These are phyloP conservation scores for Pleurotus eryngii DNA, from an alignment of 768 basidiomycete species.

Conservation along the genomic window DNA sequence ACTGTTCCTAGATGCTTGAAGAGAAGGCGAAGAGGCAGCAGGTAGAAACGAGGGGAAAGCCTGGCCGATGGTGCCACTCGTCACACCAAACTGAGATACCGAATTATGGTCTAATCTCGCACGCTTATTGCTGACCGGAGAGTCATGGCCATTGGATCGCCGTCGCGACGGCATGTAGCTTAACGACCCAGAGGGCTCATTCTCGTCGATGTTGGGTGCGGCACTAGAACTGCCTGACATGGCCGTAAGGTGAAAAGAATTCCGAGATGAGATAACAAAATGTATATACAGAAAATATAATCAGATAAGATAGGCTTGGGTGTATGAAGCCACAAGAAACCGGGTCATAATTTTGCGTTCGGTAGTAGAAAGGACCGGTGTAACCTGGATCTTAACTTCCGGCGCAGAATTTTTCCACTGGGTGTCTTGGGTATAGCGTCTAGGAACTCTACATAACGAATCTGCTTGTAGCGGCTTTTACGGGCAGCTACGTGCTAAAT, in stretches of 20 bases:
- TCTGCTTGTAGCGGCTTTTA: conserved; percentile 48
- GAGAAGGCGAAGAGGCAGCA: not conserved
- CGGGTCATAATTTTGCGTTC: not conserved
- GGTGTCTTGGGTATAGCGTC: conserved; percentile 51
- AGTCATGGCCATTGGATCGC: not conserved
- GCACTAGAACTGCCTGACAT: not conserved
- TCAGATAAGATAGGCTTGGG: not conserved
- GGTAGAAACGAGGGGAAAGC: not conserved
- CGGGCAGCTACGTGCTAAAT: conserved; percentile 44
- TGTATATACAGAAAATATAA: not conserved
- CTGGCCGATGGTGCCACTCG: not conserved
- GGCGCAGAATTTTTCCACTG: conserved; percentile 51
- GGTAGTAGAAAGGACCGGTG: not conserved
- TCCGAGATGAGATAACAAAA: not conserved
- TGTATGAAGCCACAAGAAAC: not conserved
- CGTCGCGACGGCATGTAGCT: not conserved
- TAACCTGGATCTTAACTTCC: conserved; percentile 30
- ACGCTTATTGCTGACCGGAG: conserved; percentile 5
- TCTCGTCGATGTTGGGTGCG: no score
- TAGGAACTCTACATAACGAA: conserved; percentile 42
- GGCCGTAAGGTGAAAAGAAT: conserved; percentile 3
- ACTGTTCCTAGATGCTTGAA: not conserved
- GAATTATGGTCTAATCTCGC: conserved; percentile 1
- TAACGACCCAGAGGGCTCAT: no score
- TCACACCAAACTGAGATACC: not conserved